These are phyloP conservation scores for Notholithocarpus densiflorus DNA, from an alignment of 306 rosid genomes.

Conservation along the genomic window DNA sequence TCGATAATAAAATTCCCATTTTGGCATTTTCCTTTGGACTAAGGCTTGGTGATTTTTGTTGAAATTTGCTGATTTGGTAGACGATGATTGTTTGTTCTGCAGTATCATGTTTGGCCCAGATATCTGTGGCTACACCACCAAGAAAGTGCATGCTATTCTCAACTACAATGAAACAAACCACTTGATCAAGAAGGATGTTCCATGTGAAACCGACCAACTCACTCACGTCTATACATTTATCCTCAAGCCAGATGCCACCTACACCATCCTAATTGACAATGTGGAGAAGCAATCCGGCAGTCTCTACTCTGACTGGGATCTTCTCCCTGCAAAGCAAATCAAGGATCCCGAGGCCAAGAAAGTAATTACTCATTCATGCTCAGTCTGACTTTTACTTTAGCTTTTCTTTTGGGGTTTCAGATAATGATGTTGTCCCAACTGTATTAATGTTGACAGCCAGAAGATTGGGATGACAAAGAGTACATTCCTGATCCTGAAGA, in stretches of 20 bases:
- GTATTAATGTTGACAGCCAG: constrained; percentile 59
- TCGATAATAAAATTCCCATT: constrained; percentile 18
- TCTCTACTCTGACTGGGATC: constrained; percentile 91
- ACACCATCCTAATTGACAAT: constrained; percentile 85
- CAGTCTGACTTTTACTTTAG: not conserved
- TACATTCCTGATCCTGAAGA: constrained; percentile 95
- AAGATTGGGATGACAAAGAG: constrained; percentile 99
- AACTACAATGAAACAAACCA: constrained; percentile 74
- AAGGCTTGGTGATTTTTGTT: not conserved
- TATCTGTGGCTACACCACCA: constrained; percentile 97
- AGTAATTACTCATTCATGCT: constrained; percentile 27
- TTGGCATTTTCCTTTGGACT: not conserved
- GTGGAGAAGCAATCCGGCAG: constrained; percentile 96
- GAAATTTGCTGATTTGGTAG: constrained; percentile 15
- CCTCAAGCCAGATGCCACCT: constrained; percentile 95
- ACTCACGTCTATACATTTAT: constrained; percentile 87
- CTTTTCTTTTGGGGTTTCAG: constrained; percentile 6
- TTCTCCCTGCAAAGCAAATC: constrained; percentile 87
- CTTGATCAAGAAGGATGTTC: constrained; percentile 97
- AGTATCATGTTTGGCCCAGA: constrained; percentile 99
- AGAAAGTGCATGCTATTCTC: constrained; percentile 96
- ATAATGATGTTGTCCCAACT: constrained; percentile 17
- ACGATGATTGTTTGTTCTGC: constrained; percentile 25
- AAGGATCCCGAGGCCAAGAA: constrained; percentile 97
- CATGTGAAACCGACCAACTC: constrained; percentile 98